Evolutionary conservation across 495 filamentous ascomycete genomes (phyloP), one percentile per base, ranked within the genome.

Genomic region (Bacidia rubella): DNA sequence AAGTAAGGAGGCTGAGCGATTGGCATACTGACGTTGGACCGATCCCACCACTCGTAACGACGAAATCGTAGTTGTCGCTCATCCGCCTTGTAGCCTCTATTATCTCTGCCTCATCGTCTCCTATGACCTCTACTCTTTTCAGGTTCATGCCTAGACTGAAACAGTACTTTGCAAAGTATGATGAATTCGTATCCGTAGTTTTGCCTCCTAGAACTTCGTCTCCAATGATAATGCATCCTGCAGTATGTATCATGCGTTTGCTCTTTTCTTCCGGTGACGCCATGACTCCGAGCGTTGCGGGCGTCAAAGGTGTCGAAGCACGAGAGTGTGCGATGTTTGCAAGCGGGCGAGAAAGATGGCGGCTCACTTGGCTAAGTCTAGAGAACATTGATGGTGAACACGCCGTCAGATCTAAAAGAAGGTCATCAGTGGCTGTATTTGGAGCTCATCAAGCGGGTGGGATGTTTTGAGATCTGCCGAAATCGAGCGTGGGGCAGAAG

Each of bases 151-250:
- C 92, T 26, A 95, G 73, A 10, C 73, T 74, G 67, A 98, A 98
- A 68, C 90, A 96, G 74, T 80, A 97, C 62, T 87, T 92, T 42
- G 92, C 89, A 61, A 97, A 76, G 68, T 78, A 95, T 11, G 86
- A 72, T 20, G 90, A 95, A 67, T 98, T 98, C 32, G 90, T 95
- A 76, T 98, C 83, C 52, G 83, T 70, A n/a, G 79, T 85, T 80
- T 98, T 98, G 55, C 92, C 92, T n/a, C 87, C 87, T 2, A 98
- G 74, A 2, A 98, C 86, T 63, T 98, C 92, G 67, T 98, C 90
- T 20, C 92, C 92, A 58, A 98, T 98, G 57, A 98, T 88, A 44
- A 98, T 69, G 63, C 88, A 95, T 53, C 86, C 92, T 25, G 92
- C 92, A 46, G 90, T 96, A 62, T 88, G 80, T 54, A 95, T 92